Evolutionary conservation across 1,139 yeast genomes (phyloP).

Genomic region (Debaryomycetaceae sp.): DNA sequence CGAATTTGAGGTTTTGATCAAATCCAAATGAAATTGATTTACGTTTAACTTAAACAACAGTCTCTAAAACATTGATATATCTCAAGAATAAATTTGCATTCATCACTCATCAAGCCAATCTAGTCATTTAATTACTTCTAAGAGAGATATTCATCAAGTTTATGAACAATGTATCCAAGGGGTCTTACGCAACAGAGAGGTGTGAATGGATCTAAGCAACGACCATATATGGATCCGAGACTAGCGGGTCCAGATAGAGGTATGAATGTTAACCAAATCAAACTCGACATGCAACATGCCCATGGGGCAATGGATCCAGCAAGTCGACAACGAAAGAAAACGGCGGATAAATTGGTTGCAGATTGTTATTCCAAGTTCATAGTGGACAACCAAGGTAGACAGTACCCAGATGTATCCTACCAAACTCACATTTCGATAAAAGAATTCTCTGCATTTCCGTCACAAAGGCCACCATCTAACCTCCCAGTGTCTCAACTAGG

Average conservation of each 20-base stretch:
- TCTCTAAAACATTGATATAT: neutral
- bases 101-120: neutral
- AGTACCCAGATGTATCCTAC: conserved; percentile 32
- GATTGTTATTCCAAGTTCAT: conserved; percentile 41
- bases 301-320: conserved; percentile 5
- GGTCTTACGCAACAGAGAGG: conserved; percentile 5
- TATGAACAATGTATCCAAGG: conserved; percentile 8
- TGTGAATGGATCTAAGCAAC: conserved; percentile 1
- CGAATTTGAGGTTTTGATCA: neutral
- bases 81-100: neutral
- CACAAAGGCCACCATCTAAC: conserved; percentile 38
- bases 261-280: neutral
- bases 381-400: conserved; percentile 25
- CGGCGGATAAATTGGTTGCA: conserved; percentile 33
- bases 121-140: neutral
- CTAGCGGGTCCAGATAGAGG: conserved; percentile 2
- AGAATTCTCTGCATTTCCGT: conserved; percentile 39
- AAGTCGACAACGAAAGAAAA: conserved; percentile 12
- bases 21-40: neutral
- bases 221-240: neutral
- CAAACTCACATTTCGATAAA: conserved; percentile 37
- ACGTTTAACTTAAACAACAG: neutral
- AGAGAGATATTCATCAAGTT: neutral
- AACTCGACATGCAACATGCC: neutral
- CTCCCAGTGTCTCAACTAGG: conserved; percentile 31